Evolutionary conservation across 164 flowering plant species (phyloP).

Genomic region (Umbellularia californica): DNA sequence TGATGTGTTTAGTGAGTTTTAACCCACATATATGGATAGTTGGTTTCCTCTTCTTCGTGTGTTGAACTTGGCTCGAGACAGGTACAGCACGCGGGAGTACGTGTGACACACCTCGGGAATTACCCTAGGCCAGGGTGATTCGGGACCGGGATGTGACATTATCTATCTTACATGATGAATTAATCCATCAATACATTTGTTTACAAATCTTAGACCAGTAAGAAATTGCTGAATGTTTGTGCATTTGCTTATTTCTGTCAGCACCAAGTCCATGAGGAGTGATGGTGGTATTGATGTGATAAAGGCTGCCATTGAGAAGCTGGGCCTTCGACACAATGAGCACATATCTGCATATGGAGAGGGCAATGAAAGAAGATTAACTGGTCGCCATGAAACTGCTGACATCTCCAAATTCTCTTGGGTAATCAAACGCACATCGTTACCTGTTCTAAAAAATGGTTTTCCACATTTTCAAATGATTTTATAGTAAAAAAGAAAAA

Average conservation of each 20-base stretch:
- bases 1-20: too few relatives aligned
- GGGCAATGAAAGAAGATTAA: constrained; percentile 41
- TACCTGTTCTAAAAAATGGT: neutral
- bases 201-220: neutral
- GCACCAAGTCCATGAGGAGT: constrained; percentile 45
- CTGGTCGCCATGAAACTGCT: constrained; percentile 30
- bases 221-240: too few relatives aligned
- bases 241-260: neutral
- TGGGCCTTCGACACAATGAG: constrained; percentile 36
- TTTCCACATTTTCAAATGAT: neutral
- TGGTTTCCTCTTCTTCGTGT: too few relatives aligned
- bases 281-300: constrained; percentile 43
- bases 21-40: too few relatives aligned
- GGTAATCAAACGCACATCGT: constrained; percentile 15
- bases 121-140: too few relatives aligned
- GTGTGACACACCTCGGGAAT: too few relatives aligned
- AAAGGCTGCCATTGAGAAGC: constrained; percentile 40
- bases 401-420: constrained; percentile 37
- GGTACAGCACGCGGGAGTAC: too few relatives aligned
- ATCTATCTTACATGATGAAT: too few relatives aligned
- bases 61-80: too few relatives aligned
- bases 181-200: too few relatives aligned
- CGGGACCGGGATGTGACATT: too few relatives aligned
- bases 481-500: too few relatives aligned
- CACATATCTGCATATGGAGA: constrained; percentile 51